Percentiles rank a stretch among this genome's conserved stretches.
These are phyloP conservation scores for Jacaranda mimosifolia DNA, from an alignment of 257 asterid species.

Conservation along the genomic window DNA sequence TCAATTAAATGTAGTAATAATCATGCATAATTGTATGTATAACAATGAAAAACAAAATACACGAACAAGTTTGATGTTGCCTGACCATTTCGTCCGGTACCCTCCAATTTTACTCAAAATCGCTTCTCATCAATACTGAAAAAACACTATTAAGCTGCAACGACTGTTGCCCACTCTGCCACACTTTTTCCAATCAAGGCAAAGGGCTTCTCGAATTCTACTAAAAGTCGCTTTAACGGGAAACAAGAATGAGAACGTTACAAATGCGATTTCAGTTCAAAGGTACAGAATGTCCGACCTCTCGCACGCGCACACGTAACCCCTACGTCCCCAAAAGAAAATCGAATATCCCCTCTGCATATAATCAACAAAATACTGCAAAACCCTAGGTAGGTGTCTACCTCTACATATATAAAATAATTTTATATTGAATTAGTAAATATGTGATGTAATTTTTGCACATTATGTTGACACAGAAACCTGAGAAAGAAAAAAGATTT, in stretches of 20 bases:
- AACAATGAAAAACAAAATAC: too few species aligned
- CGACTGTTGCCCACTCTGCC: not conserved
- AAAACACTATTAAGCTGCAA: too few species aligned
- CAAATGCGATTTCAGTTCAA: slow-evolving; percentile 15
- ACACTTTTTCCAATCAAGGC: not conserved
- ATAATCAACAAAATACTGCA: slow-evolving; percentile 37
- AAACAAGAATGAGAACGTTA: not conserved
- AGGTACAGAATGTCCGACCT: slow-evolving; percentile 11
- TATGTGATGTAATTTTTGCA: not conserved
- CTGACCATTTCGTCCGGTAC: too few species aligned
- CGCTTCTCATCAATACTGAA: too few species aligned
- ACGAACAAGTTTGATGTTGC: too few species aligned
- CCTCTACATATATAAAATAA: not conserved
- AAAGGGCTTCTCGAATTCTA: slow-evolving; percentile 26
- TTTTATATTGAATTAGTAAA: not conserved
- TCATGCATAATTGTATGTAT: too few species aligned
- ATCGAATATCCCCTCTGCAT: slow-evolving; percentile 29
- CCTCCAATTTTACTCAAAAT: too few species aligned
- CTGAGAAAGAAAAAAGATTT: slow-evolving; percentile 23
- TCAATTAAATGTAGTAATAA: too few species aligned
- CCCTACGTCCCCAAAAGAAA: not conserved
- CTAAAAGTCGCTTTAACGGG: not conserved
- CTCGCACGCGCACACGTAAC: slow-evolving; percentile 4
- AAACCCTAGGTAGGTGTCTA: slow-evolving; percentile 43
- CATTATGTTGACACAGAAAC: slow-evolving; percentile 7